Percentiles rank a stretch among this genome's conserved stretches.
These are phyloP conservation scores for Verticillium longisporum DNA, from an alignment of 2,329 filamentous ascomycete genomes.

Conservation along the genomic window DNA sequence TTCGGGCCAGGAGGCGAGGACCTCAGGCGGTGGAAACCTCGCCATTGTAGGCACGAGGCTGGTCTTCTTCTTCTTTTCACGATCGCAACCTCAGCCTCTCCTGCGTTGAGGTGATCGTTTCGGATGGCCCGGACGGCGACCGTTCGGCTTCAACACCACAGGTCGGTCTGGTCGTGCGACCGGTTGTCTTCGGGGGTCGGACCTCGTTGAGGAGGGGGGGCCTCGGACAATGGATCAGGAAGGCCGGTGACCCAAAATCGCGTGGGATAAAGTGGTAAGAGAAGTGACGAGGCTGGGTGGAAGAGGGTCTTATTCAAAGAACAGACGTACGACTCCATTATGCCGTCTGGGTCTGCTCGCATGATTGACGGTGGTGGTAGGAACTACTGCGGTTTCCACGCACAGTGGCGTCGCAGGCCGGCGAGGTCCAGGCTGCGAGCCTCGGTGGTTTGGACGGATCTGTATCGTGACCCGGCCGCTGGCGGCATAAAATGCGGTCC, in stretches of 20 bases:
- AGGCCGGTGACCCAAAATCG: neutral
- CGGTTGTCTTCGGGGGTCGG: neutral
- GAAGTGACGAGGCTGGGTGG: neutral
- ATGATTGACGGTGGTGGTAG: neutral
- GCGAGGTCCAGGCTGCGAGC: neutral
- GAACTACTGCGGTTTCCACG: neutral
- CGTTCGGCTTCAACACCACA: neutral
- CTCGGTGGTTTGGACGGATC: neutral
- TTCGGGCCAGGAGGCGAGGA: constrained; percentile 27
- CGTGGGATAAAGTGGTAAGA: neutral
- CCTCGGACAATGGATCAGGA: neutral
- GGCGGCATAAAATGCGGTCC: neutral
- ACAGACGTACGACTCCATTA: neutral
- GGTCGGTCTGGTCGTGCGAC: neutral
- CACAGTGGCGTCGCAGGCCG: neutral
- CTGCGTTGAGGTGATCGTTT: neutral
- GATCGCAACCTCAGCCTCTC: neutral
- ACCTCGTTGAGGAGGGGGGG: neutral
- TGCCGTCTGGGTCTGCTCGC: neutral
- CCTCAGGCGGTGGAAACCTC: constrained; percentile 27
- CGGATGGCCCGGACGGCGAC: neutral
- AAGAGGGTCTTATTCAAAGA: neutral
- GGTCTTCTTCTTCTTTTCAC: neutral
- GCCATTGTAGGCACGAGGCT: constrained; percentile 12
- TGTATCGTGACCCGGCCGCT: neutral